Percentiles rank a stretch among this genome's conserved stretches.
Conservation (phyloP, 306 rosid species). For the Lathyrus sativus region DNA sequence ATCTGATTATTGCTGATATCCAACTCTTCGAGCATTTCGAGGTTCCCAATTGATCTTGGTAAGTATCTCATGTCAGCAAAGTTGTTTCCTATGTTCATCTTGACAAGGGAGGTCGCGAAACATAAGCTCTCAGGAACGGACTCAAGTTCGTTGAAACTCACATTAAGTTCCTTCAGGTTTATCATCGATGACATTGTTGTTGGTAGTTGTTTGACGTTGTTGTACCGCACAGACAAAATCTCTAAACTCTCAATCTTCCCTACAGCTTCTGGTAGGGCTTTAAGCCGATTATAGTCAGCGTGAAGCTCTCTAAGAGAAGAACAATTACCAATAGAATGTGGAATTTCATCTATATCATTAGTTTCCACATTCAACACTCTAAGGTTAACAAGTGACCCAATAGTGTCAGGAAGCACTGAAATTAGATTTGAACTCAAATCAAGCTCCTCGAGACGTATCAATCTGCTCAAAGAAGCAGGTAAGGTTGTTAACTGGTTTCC, state of each 20-base stretch:
- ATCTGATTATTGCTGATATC: constrained; percentile 92
- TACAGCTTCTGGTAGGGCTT: constrained; percentile 87
- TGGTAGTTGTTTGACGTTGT: constrained; percentile 75
- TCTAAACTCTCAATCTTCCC: constrained; percentile 81
- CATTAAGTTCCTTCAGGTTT: constrained; percentile 77
- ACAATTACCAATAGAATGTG: constrained; percentile 75
- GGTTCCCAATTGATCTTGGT: constrained; percentile 87
- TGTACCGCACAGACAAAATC: constrained; percentile 74
- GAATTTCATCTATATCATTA: constrained; percentile 82
- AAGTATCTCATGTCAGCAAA: constrained; percentile 74
- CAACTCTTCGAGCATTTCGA: constrained; percentile 88
- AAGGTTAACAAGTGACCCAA: constrained; percentile 71
- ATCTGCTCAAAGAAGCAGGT: constrained; percentile 73
- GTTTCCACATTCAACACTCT: constrained; percentile 71
- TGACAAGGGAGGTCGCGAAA: constrained; percentile 78
- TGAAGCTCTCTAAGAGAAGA: constrained; percentile 68
- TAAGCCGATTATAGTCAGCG: constrained; percentile 76
- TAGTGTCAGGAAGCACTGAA: constrained; percentile 63
- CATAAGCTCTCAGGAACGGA: constrained; percentile 85
- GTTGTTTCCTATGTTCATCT: constrained; percentile 83
- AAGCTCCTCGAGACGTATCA: constrained; percentile 71
- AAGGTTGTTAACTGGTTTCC: constrained; percentile 60
- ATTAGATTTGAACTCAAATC: constrained; percentile 78
- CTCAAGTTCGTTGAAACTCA: constrained; percentile 90
- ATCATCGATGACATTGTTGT: constrained; percentile 79